Evolutionary conservation across 208 protist genomes (phyloP).

Genomic region (Crithidia thermophila): DNA sequence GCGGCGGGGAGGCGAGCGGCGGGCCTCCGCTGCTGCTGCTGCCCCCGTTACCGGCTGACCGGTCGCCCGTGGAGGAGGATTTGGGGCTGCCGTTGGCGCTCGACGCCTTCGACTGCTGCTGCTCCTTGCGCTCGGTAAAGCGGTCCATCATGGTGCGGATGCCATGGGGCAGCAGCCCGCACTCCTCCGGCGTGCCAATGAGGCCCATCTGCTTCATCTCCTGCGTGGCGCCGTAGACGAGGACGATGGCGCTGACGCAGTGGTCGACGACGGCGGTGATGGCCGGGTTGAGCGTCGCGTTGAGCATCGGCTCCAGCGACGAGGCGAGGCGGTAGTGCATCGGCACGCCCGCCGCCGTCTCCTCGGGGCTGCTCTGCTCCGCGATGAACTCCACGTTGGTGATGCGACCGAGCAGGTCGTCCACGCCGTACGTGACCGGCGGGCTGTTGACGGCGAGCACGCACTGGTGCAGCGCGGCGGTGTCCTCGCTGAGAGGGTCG

Average conservation of each 20-base stretch:
- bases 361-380: constrained; percentile 22
- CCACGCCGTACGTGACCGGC: constrained; percentile 52
- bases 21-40: background rate
- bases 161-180: constrained; percentile 72
- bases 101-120: constrained; percentile 19
- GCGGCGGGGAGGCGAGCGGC: constrained; percentile 1
- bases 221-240: constrained; percentile 87
- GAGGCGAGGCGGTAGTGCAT: constrained; percentile 54
- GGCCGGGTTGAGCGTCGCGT: constrained; percentile 57
- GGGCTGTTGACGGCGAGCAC: constrained; percentile 55
- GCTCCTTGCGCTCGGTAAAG: constrained; percentile 44
- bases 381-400: constrained; percentile 73
- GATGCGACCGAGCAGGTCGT: constrained; percentile 56
- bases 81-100: constrained; percentile 13
- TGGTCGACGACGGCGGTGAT: constrained; percentile 75
- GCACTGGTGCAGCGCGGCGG: constrained; percentile 45
- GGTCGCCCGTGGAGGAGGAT: too few species aligned
- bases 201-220: constrained; percentile 91
- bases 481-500: constrained; percentile 46
- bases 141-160: constrained; percentile 74
- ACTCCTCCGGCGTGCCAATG: constrained; percentile 80
- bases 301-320: constrained; percentile 58
- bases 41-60: background rate
- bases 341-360: constrained; percentile 21
- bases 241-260: constrained; percentile 74